Evolutionary conservation across 805 yeast species (phyloP), one percentile per base, ranked within the genome.

Genomic region (Metschnikowia anglica): DNA sequence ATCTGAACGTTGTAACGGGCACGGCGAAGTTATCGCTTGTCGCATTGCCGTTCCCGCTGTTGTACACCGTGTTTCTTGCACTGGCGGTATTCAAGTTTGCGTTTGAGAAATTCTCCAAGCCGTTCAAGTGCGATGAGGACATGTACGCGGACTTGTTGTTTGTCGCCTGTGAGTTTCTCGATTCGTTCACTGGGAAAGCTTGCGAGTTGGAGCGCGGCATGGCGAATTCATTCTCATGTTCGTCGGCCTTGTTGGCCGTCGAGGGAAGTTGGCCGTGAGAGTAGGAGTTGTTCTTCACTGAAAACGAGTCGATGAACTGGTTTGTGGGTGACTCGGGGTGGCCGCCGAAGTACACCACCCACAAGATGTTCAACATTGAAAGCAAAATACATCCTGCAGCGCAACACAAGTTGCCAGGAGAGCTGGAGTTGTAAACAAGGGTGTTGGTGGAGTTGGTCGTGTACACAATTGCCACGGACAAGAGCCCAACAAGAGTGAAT

Each of bases 281-380:
- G 45, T 58, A 68, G 20, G 59, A 41, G 48, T 53, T 63, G 35
- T 77, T 72, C 54, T 69, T 78, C 42, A 82, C 65, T 0, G 91
- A 81, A 55, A 84, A 88, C 3, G 93, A 85, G 69, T 88, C 96
- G 42, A 91, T 77, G 70, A 83, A 86, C 56, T 84, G 81, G 60
- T 87, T 88, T 8, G 87, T 71, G 25, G 96, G 91, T n/a, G 95
- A 83, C 39, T 86, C 86, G 41, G 87, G 86, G 48, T 91, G 91
- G 18, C 95, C 85, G 21, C 98, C 98, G 60, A 84, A 87, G 65
- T 88, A 90, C 46, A 88, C 71, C 34, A 91, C 72, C 96, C 97
- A 93, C 46, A 86, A 67, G 36, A 90, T 60, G 61, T 93, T 88
- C 47, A 88, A 72, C 62, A 91, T 88, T 13, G 93, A 81, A 34